Evolutionary conservation across 108 stramenopile genomes (phyloP).

Genomic region (Skeletonema potamos): DNA sequence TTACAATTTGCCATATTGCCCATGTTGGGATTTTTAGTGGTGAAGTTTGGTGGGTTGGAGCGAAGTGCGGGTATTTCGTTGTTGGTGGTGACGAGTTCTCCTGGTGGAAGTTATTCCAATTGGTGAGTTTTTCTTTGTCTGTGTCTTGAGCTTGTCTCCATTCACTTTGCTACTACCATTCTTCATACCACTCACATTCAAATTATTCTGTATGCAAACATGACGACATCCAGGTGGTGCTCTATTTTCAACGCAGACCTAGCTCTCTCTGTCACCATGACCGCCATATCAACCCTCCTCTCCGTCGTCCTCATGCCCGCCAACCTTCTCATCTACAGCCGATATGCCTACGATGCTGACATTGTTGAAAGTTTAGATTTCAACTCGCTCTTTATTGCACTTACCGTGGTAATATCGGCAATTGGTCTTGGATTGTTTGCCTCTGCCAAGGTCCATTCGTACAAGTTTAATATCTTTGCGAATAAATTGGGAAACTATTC

Average conservation of each 20-base stretch:
- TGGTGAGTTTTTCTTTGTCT: conserved; percentile 51
- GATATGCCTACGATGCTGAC: conserved; percentile 50
- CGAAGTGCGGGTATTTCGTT: conserved; percentile 73
- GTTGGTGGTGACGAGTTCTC: conserved; percentile 77
- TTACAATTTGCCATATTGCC: conserved; percentile 90
- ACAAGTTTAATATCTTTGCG: conserved; percentile 60
- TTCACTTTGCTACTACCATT: no score
- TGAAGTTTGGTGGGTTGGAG: conserved; percentile 56
- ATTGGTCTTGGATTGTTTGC: conserved; percentile 67
- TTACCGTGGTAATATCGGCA: conserved; percentile 72
- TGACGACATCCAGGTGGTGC: conserved; percentile 46
- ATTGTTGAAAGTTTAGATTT: conserved; percentile 69
- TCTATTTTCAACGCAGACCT: conserved; percentile 85
- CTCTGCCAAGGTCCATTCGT: conserved; percentile 51
- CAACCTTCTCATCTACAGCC: conserved; percentile 79
- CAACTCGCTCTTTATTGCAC: conserved; percentile 61
- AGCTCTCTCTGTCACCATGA: conserved; percentile 87
- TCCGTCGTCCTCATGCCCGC: conserved; percentile 70
- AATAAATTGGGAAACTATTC: conserved; percentile 72
- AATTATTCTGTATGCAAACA: background rate
- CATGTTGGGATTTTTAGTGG: conserved; percentile 71
- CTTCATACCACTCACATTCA: no score
- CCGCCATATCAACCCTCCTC: conserved; percentile 77
- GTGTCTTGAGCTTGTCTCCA: background rate
- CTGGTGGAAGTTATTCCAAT: conserved; percentile 86